These are phyloP conservation scores for Dactylellina cionopaga DNA, from an alignment of 2,329 filamentous ascomycete genomes.

Conservation along the genomic window DNA sequence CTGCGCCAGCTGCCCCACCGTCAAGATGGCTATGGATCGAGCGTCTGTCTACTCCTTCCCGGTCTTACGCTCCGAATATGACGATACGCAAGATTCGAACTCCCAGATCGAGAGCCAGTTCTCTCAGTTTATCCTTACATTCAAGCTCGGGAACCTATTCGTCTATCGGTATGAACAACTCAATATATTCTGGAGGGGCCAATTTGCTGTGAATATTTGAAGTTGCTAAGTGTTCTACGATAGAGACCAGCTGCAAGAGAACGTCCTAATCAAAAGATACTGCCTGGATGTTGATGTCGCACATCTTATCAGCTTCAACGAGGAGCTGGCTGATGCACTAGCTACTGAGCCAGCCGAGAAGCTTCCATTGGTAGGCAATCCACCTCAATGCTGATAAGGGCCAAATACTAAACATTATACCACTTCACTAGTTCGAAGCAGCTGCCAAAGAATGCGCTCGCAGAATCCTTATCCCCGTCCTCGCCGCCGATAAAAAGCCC, in stretches of 20 bases:
- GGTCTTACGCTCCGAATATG: conserved; percentile 76
- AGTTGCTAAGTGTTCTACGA: conserved; percentile 55
- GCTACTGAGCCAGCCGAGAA: conserved; percentile 90
- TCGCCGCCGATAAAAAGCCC: conserved; percentile 70
- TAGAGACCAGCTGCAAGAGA: conserved; percentile 94
- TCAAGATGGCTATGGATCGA: conserved; percentile 74
- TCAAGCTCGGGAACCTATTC: conserved; percentile 91
- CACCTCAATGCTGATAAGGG: neutral
- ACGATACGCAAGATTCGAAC: conserved; percentile 74
- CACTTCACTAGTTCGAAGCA: conserved; percentile 76
- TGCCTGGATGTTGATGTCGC: conserved; percentile 96
- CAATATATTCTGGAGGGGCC: neutral
- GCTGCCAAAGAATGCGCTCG: conserved; percentile 92
- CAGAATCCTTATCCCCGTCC: conserved; percentile 85
- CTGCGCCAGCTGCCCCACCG: neutral
- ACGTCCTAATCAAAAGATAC: conserved; percentile 91
- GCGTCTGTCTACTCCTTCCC: conserved; percentile 82
- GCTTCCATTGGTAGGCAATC: conserved; percentile 78
- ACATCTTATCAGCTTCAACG: conserved; percentile 94
- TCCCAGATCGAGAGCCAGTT: conserved; percentile 80
- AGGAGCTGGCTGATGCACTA: conserved; percentile 89
- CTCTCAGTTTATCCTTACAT: conserved; percentile 90
- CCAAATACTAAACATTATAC: neutral
- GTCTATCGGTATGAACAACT: conserved; percentile 78
- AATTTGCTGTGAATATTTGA: neutral